phyloP scores from a whole-genome alignment of 345 rosid species.

The Gossypium bickii region DNA sequence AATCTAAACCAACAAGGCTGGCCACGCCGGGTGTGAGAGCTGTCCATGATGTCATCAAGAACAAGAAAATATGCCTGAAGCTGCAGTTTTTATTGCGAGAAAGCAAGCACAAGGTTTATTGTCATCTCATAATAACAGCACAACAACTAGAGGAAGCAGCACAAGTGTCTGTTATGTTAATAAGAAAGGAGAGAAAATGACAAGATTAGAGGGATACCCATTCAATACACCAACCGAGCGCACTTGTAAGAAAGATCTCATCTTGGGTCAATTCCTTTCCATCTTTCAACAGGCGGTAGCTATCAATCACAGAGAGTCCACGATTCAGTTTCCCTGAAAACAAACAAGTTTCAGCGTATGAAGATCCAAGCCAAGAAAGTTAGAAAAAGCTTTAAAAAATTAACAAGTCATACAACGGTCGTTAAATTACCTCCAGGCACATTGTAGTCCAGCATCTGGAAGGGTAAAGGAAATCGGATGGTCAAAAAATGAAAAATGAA shows the following conservation, averaged over 20 bases:
- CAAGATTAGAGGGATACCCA: slow-evolving; percentile 47
- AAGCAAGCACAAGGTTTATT: slow-evolving; percentile 9
- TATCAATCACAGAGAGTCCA: slow-evolving; percentile 87
- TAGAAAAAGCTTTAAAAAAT: not conserved
- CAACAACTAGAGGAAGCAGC: not conserved
- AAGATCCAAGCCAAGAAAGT: not conserved
- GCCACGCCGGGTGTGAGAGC: slow-evolving; percentile 75
- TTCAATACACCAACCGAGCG: slow-evolving; percentile 90
- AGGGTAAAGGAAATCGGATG: slow-evolving; percentile 3
- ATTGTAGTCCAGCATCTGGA: slow-evolving; percentile 18
- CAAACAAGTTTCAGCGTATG: not conserved
- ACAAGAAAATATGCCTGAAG: slow-evolving; percentile 80
- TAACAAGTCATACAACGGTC: not conserved
- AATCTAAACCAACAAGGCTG: slow-evolving; percentile 85
- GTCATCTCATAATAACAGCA: not conserved
- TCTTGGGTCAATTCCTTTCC: slow-evolving; percentile 59
- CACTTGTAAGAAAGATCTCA: slow-evolving; percentile 59
- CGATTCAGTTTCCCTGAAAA: slow-evolving; percentile 78
- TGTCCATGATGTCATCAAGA: slow-evolving; percentile 84
- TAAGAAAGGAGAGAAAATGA: not conserved
- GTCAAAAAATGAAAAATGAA: not conserved
- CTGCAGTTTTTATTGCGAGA: slow-evolving; percentile 32
- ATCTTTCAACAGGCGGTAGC: slow-evolving; percentile 62
- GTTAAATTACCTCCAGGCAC: slow-evolving; percentile 51
- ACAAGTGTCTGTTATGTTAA: not conserved